Base-by-base conservation (phyloP, 2,329 filamentous ascomycete species). In the Colletotrichum spaethianum region DNA sequence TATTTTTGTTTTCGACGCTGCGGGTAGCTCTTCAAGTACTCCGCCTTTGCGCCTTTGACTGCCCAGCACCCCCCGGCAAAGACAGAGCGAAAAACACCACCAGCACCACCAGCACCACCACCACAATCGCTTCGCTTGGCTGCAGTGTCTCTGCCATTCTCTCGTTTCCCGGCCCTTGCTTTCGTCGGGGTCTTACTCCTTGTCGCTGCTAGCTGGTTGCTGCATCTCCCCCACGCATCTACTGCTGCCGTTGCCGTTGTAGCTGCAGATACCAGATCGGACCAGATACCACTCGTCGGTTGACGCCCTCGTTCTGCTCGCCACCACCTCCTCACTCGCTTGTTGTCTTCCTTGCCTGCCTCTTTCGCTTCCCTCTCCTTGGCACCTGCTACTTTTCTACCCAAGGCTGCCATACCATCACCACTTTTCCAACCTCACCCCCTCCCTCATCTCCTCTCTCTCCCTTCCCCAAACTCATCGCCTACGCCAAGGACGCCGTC, bases 81-180 rank as follows among this genome's bases (percentile, higher is more conserved):
- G 42, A 52, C 14, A 53, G 5, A 62, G 18, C 23, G 3, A 44
- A 31, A 36, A 33, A 50, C 26, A 61, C 6, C 14, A 48, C 12
- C 26, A 36, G 11, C 57, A 68, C 38, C 44, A 67, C 55, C 56
- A 57, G n/a, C n/a, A 65, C 31, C 52, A 67, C 56, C 48, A 62
- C 38, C 65, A 56, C 46, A 68, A 62, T 44, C 68, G 56, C 68
- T 68, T 68, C 69, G 64, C 56, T 67, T 57, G 50, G 56, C 68
- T 68, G 68, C 64, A 63, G 63, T n/a, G 18, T 31, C 56, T 28
- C 56, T 20, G 16, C 64, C n/a, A 66, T 16, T 63, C 69, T 59
- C 64, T 72, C 65, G 65, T 62, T 56, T 46, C 53, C 69, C 23
- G 50, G 53, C 53, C 69, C 65, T 72, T 69, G 69, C 52, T 63